Evolutionary conservation across 2,329 filamentous ascomycete genomes (phyloP), one percentile per base, ranked within the genome.

Genomic region (Cordyceps javanica): DNA sequence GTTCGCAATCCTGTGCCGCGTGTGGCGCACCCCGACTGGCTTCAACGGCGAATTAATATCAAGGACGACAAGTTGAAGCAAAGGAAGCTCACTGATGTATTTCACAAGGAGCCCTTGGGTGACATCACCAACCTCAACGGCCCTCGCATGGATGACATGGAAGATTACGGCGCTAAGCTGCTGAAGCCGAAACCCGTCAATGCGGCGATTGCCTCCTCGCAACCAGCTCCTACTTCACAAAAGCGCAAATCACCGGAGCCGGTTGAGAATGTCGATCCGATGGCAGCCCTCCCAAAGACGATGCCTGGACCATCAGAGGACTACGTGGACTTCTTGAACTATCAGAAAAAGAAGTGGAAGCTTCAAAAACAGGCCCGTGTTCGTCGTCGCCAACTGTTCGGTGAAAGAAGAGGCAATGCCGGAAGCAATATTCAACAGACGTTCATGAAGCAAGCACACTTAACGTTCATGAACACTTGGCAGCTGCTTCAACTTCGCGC

Each of bases 281-380:
- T 91, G 71, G 87, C 91, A 28, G 83, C 83, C 25, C 78, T 99
- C 14, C 94, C 94, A 0, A 83, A 88, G 60, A 81, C 83, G 42
- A 95, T 96, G 88, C 93, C 94, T 1, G 83, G 82, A 25, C 89
- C 94, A 21, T 89, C 86, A 0, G 85, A 94, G 50, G 88, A 99
- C 71, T 99, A 99, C 64, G 77, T 84, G 19, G 90, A 84, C 0
- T 99, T 96, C 77, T 72, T 99, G 55, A 82, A 88, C 67, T 97
- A 97, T 67, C 94, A 99, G 70, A 99, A 99, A 73, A 85, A 92
- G 75, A 99, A 99, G 73, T 99, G 94, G 94, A 97, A 93, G 75
- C 88, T 97, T 38, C 94, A 99, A 70, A 96, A 91, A 68, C 89
- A 96, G 69, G 91, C 93, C 34, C 85, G 94, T 23, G 81, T 87